phyloP scores from a whole-genome alignment of 177 flowering plant species.

The Vitis hybrid region DNA sequence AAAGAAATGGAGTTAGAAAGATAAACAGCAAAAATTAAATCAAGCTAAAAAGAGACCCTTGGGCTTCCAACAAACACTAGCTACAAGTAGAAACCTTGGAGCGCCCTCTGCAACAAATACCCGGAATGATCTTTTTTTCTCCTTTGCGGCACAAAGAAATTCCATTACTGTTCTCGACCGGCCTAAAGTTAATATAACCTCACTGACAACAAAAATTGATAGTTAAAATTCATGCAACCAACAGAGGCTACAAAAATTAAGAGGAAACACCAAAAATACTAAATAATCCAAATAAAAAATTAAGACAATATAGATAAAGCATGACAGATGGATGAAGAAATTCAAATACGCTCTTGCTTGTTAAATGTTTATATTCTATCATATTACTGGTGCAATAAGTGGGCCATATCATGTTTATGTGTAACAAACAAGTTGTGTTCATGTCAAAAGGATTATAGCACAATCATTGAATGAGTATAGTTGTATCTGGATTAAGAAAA shows the following conservation, averaged over 20 bases:
- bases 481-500: too few species aligned
- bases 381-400: not conserved
- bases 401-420: not conserved
- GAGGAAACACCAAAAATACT: not conserved
- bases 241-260: not conserved
- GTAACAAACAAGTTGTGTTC: too few species aligned
- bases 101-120: constrained; percentile 99
- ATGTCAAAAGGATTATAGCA: too few species aligned
- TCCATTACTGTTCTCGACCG: constrained; percentile 91
- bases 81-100: constrained; percentile 64
- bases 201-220: constrained; percentile 48
- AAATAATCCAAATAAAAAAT: not conserved
- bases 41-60: not conserved
- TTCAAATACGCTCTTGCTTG: not conserved
- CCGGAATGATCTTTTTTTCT: constrained; percentile 89
- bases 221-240: not conserved
- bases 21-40: constrained; percentile 4
- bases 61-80: constrained; percentile 6
- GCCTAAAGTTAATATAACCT: constrained; percentile 96
- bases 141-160: constrained; percentile 97
- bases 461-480: too few species aligned
- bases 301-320: not conserved
- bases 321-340: not conserved
- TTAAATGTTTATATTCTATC: not conserved
- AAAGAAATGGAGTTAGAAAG: constrained; percentile 1